Evolutionary conservation across 768 basidiomycete species (phyloP).

Genomic region (Phlebiopsis gigantea): DNA sequence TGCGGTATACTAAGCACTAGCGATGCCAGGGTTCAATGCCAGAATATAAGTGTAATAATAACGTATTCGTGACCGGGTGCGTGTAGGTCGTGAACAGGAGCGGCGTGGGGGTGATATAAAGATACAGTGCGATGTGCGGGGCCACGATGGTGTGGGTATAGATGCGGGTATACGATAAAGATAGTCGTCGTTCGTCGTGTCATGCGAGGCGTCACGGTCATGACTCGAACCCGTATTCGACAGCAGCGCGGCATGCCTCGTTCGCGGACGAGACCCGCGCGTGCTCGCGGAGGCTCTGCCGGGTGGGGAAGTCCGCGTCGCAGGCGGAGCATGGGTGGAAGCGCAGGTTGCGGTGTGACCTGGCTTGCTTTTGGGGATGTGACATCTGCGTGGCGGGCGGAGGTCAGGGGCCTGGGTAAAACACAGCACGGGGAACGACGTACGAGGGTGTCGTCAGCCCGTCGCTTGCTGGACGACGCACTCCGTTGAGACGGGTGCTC

Average conservation of each 20-base stretch:
- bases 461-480: slow-evolving; percentile 42
- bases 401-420: slow-evolving; percentile 3
- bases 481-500: slow-evolving; percentile 6
- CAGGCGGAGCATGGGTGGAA: slow-evolving; percentile 72
- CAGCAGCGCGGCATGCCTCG: slow-evolving; percentile 69
- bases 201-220: slow-evolving; percentile 8
- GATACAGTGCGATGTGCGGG: slow-evolving; percentile 6
- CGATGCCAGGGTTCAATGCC: neutral
- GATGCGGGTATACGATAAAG: slow-evolving; percentile 11
- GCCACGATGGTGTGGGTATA: slow-evolving; percentile 8
- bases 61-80: neutral
- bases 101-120: slow-evolving; percentile 1
- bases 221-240: slow-evolving; percentile 69
- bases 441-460: slow-evolving; percentile 31
- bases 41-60: slow-evolving; percentile 1
- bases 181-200: neutral
- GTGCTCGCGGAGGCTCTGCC: slow-evolving; percentile 56
- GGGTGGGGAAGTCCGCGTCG: slow-evolving; percentile 58
- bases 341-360: slow-evolving; percentile 33
- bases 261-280: slow-evolving; percentile 46
- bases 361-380: slow-evolving; percentile 10
- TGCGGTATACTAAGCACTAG: neutral
- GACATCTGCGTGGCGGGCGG: slow-evolving; percentile 11
- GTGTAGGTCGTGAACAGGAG: neutral
- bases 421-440: neutral